Evolutionary conservation across 164 flowering plant genomes (phyloP).

Genomic region (Berberis thunbergii): DNA sequence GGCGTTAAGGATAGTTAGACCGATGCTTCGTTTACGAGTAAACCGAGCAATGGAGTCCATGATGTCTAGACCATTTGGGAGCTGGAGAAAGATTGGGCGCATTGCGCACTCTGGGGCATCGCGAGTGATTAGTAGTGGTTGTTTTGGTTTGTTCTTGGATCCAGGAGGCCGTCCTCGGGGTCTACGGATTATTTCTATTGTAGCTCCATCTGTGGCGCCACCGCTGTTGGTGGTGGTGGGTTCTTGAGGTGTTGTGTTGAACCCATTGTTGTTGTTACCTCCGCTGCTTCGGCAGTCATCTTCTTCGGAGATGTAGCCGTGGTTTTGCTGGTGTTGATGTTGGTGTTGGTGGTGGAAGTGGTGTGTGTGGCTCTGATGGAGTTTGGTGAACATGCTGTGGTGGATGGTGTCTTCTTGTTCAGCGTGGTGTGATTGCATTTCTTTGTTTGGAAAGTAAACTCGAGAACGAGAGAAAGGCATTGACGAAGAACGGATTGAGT

Average conservation of each 20-base stretch:
- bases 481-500: neutral
- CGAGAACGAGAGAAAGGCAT: neutral
- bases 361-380: slow-evolving; percentile 6
- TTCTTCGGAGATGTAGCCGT: slow-evolving; percentile 27
- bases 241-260: neutral
- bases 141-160: slow-evolving; percentile 65
- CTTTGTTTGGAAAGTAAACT: too few relatives aligned
- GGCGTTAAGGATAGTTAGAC: slow-evolving; percentile 47
- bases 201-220: slow-evolving; percentile 31
- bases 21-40: slow-evolving; percentile 32
- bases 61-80: slow-evolving; percentile 46
- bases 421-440: neutral
- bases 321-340: neutral
- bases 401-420: neutral
- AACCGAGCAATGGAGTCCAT: slow-evolving; percentile 39
- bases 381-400: slow-evolving; percentile 28
- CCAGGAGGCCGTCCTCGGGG: slow-evolving; percentile 75
- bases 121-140: slow-evolving; percentile 41
- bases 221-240: neutral
- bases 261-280: too few relatives aligned
- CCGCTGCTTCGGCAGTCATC: slow-evolving; percentile 6
- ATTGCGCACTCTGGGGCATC: slow-evolving; percentile 35
- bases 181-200: slow-evolving; percentile 44
- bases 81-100: slow-evolving; percentile 56
- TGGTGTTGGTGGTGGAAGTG: slow-evolving; percentile 13